Base-by-base conservation (phyloP, 2,329 filamentous ascomycete genomes). In the Plenodomus tracheiphilus region DNA sequence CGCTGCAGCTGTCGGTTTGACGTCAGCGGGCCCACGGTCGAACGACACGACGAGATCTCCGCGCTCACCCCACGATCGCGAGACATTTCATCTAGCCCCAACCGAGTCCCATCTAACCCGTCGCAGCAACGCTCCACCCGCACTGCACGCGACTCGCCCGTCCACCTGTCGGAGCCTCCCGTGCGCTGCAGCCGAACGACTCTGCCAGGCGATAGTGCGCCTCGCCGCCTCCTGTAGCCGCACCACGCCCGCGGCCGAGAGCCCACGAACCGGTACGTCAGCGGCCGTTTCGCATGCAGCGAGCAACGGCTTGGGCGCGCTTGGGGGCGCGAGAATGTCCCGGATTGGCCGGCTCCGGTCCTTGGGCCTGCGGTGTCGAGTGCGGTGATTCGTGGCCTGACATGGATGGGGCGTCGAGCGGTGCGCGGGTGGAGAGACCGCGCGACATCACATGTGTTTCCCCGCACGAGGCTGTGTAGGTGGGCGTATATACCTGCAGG, bases 321-420 rank as follows among this genome's bases (percentile, higher is more conserved):
- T 43, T 49, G 56, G 51, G 45, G 51, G 55, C 54, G 58, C 66
- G 60, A 65, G 50, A 60, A 67, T 58, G 53, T 43, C 48, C 59
- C 65, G 62, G 64, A 60, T 58, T 54, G 58, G 56, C 19, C 43
- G 35, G 44, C 37, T 49, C 45, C 44, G 43, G 35, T 32, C 44
- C 42, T 47, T 41, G 48, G 47, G 32, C 15, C 34, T 32, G 47
- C 45, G 43, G 49, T 43, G 53, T 57, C 51, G 54, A 48, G 51
- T 64, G 53, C 46, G 61, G 54, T 69, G 63, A 68, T 70, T 66
- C 59, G 66, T 69, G 62, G 67, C 51, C 47, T 65, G 64, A 69
- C 49, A 7, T 32, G 8, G 22, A 32, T 32, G 28, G 13, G 6
- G 4, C 6, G 28, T 40, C 9, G 16, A 54, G 53, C 52, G 51